These are phyloP conservation scores for Parietichytrium sp. DNA, from an alignment of 108 stramenopile genomes.

Conservation along the genomic window DNA sequence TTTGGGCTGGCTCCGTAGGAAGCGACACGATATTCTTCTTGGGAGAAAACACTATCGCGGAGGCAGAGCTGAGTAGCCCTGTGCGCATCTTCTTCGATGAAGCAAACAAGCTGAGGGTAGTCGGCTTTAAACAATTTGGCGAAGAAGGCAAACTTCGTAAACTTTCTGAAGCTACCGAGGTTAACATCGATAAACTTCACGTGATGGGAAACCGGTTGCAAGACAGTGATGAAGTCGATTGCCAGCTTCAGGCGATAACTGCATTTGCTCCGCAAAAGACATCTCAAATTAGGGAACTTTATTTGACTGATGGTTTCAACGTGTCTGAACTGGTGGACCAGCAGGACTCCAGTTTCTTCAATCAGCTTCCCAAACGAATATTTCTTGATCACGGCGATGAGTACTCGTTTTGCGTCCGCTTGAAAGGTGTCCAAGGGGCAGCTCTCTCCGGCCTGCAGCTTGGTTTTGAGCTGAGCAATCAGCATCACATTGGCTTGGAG, in stretches of 20 bases:
- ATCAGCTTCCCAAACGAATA: not conserved
- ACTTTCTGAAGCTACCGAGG: not conserved
- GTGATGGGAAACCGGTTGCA: not conserved
- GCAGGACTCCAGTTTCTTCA: not conserved
- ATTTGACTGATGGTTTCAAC: not conserved
- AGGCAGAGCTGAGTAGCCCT: not conserved
- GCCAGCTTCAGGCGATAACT: not conserved
- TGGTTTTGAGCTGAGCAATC: conserved; percentile 4
- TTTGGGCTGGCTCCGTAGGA: not conserved
- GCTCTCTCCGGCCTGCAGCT: not conserved
- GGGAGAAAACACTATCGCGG: not conserved
- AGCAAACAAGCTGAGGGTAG: not conserved
- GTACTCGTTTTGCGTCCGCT: not conserved
- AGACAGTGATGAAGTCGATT: not conserved
- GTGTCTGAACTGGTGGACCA: not conserved
- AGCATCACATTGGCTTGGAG: not conserved
- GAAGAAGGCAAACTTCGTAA: not conserved
- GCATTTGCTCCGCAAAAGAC: not conserved
- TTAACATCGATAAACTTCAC: not conserved
- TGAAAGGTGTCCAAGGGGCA: not conserved
- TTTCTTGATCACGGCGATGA: not conserved
- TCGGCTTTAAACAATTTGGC: not conserved
- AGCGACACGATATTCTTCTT: not conserved
- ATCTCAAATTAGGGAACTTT: not conserved
- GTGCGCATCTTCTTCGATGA: not conserved